phyloP scores from a whole-genome alignment of 495 filamentous ascomycete genomes.

The Penicillium roqueforti region DNA sequence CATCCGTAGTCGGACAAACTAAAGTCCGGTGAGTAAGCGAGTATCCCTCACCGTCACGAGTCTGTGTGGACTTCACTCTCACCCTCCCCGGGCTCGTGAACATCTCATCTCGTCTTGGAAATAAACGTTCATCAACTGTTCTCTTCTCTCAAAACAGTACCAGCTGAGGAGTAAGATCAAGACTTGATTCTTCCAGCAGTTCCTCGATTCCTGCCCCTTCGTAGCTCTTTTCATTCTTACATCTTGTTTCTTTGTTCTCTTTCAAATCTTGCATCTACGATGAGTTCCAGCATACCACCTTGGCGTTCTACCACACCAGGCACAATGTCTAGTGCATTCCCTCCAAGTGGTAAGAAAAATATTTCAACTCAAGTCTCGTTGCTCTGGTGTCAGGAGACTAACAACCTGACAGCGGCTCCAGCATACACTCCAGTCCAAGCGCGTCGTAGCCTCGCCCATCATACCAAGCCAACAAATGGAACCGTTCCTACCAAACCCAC shows the following conservation, averaged over 20 bases:
- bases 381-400: constrained; percentile 1
- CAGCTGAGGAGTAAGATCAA: constrained; percentile 10
- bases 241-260: constrained; percentile 18
- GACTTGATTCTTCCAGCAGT: neutral
- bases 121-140: constrained; percentile 1
- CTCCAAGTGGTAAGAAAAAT: constrained; percentile 31
- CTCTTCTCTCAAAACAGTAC: neutral
- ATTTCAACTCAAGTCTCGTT: neutral
- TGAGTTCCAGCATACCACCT: constrained; percentile 42
- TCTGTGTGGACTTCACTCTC: neutral
- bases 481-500: constrained; percentile 12
- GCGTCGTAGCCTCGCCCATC: constrained; percentile 41
- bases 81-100: neutral
- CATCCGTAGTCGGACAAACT: constrained; percentile 15
- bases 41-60: constrained; percentile 2
- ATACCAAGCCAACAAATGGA: constrained; percentile 26
- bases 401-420: constrained; percentile 30
- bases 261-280: constrained; percentile 17
- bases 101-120: constrained; percentile 1
- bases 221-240: constrained; percentile 19
- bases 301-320: constrained; percentile 41
- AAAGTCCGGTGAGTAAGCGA: constrained; percentile 21
- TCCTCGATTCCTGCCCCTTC: constrained; percentile 6
- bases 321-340: constrained; percentile 26
- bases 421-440: constrained; percentile 52